Percentiles rank a stretch among this genome's conserved stretches.
phyloP scores from a whole-genome alignment of 257 asterid species.

The Apocynum venetum region DNA sequence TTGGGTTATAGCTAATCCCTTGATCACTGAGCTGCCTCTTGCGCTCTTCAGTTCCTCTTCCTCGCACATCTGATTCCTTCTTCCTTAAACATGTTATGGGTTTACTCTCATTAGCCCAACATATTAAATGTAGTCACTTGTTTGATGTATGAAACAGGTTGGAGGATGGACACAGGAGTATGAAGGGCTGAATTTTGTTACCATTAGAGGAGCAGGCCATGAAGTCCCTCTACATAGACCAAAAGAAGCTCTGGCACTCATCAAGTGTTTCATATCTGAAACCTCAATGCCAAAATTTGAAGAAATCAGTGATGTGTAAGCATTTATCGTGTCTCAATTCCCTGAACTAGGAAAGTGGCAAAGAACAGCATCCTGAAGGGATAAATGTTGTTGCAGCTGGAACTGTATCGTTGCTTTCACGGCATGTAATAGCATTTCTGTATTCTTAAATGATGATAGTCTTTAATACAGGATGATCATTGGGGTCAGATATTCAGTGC shows the following conservation, averaged over 20 bases:
- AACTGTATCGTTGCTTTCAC: background rate
- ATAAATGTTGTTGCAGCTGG: background rate
- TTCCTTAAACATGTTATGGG: background rate
- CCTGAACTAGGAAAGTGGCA: background rate
- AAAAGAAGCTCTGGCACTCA: slow-evolving; percentile 64
- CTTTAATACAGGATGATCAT: background rate
- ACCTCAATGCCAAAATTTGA: slow-evolving; percentile 50
- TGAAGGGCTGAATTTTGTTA: slow-evolving; percentile 69
- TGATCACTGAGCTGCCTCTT: background rate
- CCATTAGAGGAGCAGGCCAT: slow-evolving; percentile 92
- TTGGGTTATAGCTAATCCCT: background rate
- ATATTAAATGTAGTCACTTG: background rate
- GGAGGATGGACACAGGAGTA: slow-evolving; percentile 95
- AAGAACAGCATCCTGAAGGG: background rate
- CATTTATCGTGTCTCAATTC: background rate
- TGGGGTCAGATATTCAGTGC: too few relatives aligned
- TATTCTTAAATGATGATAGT: background rate
- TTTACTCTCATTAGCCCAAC: too few relatives aligned
- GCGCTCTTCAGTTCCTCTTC: too few relatives aligned
- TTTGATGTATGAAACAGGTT: slow-evolving; percentile 42
- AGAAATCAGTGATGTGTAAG: slow-evolving; percentile 38
- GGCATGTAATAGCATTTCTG: background rate
- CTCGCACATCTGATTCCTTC: background rate
- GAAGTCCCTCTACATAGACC: slow-evolving; percentile 86
- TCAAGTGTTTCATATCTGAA: slow-evolving; percentile 63